Conservation (phyloP, 2,329 filamentous ascomycete species). For the Neobulgaria alba region DNA sequence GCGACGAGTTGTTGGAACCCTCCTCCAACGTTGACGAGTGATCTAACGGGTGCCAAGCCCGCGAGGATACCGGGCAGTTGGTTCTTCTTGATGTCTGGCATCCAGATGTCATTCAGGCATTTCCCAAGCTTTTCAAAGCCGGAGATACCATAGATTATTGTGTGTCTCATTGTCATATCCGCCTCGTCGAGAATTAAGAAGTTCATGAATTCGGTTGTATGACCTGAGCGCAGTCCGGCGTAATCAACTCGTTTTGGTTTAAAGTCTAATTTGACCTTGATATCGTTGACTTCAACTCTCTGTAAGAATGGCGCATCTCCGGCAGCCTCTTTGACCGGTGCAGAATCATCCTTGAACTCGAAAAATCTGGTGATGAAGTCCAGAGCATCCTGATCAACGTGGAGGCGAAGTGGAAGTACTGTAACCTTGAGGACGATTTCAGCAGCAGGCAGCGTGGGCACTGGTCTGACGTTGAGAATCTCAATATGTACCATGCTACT, state of each 20-base stretch:
- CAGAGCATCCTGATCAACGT: slow-evolving; percentile 94
- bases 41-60: slow-evolving; percentile 81
- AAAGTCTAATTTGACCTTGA: slow-evolving; percentile 85
- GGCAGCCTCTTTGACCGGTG: slow-evolving; percentile 45
- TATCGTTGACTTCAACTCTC: slow-evolving; percentile 74
- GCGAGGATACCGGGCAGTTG: slow-evolving; percentile 85
- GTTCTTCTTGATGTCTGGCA: slow-evolving; percentile 80
- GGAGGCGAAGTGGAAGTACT: slow-evolving; percentile 75
- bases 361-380: slow-evolving; percentile 98
- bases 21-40: slow-evolving; percentile 81
- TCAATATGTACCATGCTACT: slow-evolving; percentile 88
- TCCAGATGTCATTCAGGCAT: slow-evolving; percentile 93
- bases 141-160: slow-evolving; percentile 84
- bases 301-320: slow-evolving; percentile 82
- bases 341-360: slow-evolving; percentile 81
- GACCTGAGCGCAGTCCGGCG: slow-evolving; percentile 80
- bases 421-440: slow-evolving; percentile 78
- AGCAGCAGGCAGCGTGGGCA: slow-evolving; percentile 74
- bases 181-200: slow-evolving; percentile 88
- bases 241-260: slow-evolving; percentile 99
- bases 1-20: slow-evolving; percentile 81
- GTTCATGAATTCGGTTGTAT: slow-evolving; percentile 98
- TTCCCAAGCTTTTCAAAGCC: slow-evolving; percentile 87
- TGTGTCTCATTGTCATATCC: slow-evolving; percentile 75
- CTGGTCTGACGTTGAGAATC: slow-evolving; percentile 77